Base-by-base conservation (phyloP, 2,329 filamentous ascomycete species). In the Alternaria gaisen region DNA sequence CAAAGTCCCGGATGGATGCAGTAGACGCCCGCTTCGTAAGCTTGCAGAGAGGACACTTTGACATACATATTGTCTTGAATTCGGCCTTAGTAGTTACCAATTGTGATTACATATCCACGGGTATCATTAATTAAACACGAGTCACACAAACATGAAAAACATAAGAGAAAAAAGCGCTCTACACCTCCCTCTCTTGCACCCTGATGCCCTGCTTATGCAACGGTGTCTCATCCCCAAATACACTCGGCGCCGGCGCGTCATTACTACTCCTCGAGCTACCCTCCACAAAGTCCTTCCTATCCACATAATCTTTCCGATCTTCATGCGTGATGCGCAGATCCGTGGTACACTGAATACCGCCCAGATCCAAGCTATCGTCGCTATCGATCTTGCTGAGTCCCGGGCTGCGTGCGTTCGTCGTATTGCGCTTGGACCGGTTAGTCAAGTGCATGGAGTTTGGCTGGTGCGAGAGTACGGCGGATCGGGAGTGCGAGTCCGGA, bases 181-280 rank as follows among this genome's bases (percentile, higher is more conserved):
- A 60, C 40, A 56, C 14, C 30, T 40, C 47, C 38, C 44, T 60
- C 36, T 63, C 56, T 28, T n/a, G 44, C 5, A 56, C 12, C 43
- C 53, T 51, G 12, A 36, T 28, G 6, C 48, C 30, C 16, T 61
- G 36, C 60, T 71, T 72, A 20, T 67, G 64, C 43, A 75, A 32
- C 6, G 71, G 71, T 5, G 60, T 69, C 43, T 75, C 73, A 51
- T 75, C 73, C 0, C 67, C 73, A 60, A 71, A 75, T 52, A 67
- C 64, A n/a, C 61, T 63, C n/a, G 61, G 55, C 42, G 47, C 24
- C 18, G 61, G 57, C 30, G 60, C 63, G 46, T 74, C 73, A 5
- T 65, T 62, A 16, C 64, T 68, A 18, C 69, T 71, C 46, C 65
- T 57, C 41, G 66, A 69, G 52, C 67, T 69, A 1, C 54, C 47